These are phyloP conservation scores for Tillandsia leiboldiana DNA, from an alignment of 176 grass and related monocot species.

Conservation along the genomic window DNA sequence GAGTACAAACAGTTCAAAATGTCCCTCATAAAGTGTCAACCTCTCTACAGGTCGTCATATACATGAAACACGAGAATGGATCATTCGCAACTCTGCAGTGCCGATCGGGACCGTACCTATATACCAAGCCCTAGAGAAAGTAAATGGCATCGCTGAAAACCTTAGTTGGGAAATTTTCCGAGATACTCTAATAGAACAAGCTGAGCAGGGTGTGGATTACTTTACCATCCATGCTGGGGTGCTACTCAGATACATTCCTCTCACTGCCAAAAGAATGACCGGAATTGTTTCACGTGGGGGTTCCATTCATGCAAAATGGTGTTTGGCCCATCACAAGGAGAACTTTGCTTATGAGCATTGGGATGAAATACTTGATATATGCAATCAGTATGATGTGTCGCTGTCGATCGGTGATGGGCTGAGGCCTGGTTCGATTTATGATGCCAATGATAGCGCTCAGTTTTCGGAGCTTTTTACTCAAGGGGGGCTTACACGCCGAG, in stretches of 20 bases:
- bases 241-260: conserved; percentile 88
- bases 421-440: conserved; percentile 93
- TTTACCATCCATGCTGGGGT: conserved; percentile 98
- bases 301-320: conserved; percentile 99
- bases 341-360: conserved; percentile 99
- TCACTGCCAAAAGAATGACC: conserved; percentile 95
- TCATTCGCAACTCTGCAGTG: conserved; percentile 84
- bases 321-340: conserved; percentile 88
- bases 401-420: conserved; percentile 93
- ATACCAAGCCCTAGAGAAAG: conserved; percentile 98
- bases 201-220: conserved; percentile 97
- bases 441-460: conserved; percentile 97
- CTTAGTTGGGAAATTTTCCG: conserved; percentile 86
- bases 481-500: conserved; percentile 85
- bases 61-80: conserved; percentile 97
- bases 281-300: conserved; percentile 97
- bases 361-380: conserved; percentile 98
- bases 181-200: conserved; percentile 91
- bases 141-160: conserved; percentile 88
- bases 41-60: conserved; percentile 95
- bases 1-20: too few species aligned
- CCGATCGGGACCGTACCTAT: conserved; percentile 93
- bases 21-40: conserved; percentile 7
- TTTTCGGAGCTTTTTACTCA: conserved; percentile 94
- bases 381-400: conserved; percentile 91